phyloP scores from a whole-genome alignment of 2,329 filamentous ascomycete genomes.

The Zymoseptoria tritici region DNA sequence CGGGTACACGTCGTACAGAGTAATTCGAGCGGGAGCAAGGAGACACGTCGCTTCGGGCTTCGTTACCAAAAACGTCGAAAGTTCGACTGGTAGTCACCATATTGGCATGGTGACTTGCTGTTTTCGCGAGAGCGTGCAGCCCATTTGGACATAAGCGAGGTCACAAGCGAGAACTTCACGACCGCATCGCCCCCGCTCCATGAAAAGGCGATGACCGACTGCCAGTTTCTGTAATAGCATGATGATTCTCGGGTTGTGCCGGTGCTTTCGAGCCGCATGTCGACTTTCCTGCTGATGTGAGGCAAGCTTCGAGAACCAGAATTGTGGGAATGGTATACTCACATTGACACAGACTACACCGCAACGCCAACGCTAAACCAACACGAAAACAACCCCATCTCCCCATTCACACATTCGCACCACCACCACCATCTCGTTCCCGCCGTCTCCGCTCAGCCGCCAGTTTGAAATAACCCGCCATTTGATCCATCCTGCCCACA shows the following conservation, averaged over 20 bases:
- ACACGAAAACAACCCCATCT: conserved; percentile 1
- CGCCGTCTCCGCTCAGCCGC: conserved; percentile 39
- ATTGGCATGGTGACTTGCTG: neutral
- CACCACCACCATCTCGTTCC: conserved; percentile 10
- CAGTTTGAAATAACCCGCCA: conserved; percentile 65
- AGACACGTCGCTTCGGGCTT: no score
- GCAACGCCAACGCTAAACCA: conserved; percentile 12
- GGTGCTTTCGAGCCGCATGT: no score
- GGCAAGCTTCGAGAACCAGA: no score
- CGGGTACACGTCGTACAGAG: no score
- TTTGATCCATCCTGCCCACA: conserved; percentile 82
- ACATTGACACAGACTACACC: neutral
- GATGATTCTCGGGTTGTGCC: no score
- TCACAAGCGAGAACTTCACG: no score
- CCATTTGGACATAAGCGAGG: neutral
- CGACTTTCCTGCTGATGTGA: no score
- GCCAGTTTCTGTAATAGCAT: no score
- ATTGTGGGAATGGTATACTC: no score
- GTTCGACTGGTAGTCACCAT: neutral
- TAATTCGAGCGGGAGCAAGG: no score
- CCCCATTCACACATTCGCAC: neutral
- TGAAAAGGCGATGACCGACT: no score
- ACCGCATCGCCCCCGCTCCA: no score
- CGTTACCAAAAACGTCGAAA: neutral
- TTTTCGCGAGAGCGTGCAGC: neutral